Evolutionary conservation across 768 basidiomycete species (phyloP), one percentile per base, ranked within the genome.

Genomic region (Tephrocybe sp.): DNA sequence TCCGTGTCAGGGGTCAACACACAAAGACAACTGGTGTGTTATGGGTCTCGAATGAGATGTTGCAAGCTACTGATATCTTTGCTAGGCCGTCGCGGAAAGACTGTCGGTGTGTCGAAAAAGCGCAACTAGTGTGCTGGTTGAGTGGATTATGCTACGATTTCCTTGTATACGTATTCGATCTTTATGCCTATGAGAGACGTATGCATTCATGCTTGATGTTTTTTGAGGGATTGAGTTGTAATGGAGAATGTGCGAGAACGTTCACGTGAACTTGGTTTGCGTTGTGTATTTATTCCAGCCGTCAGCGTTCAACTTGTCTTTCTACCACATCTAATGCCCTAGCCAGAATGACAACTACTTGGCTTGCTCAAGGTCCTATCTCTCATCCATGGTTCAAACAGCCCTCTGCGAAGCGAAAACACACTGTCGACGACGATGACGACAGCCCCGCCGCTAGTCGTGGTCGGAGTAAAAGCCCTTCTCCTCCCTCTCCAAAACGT

Each of bases 1-100:
- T 96, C 57, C 87, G 96, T 65, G 97, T 98, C 49, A 80, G 97
- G 62, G 97, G 97, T 63, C 97, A 99, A 68, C 97, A 98, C 82
- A 99, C 97, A 60, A 98, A 98, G 80, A 98, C 96, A 48, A 98
- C 96, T 48, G 94, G 93, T 86, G 61, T 52, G 83, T 70, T 4
- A n/a, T 11, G 5, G 9, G 32, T 38, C 23, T n/a, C 40, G 19
- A 9, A 10, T 10, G 12, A 12, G 43, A 11, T 13, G 17, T 33
- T 34, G 2, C 19, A 31, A 51, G 57, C 48, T 62, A 32, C 0
- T 20, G 38, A 6, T 36, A 35, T 10, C 4, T 45, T 26, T 23
- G 20, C 43, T 61, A 92, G 92, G 92, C 70, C 92, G 92, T 74
- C 91, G 91, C 57, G 92, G 92, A 56, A 95, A 95, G 81, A 94